Evolutionary conservation across 768 basidiomycete genomes (phyloP), one percentile per base, ranked within the genome.

Genomic region (Lanmaoa pseudosensibilis): DNA sequence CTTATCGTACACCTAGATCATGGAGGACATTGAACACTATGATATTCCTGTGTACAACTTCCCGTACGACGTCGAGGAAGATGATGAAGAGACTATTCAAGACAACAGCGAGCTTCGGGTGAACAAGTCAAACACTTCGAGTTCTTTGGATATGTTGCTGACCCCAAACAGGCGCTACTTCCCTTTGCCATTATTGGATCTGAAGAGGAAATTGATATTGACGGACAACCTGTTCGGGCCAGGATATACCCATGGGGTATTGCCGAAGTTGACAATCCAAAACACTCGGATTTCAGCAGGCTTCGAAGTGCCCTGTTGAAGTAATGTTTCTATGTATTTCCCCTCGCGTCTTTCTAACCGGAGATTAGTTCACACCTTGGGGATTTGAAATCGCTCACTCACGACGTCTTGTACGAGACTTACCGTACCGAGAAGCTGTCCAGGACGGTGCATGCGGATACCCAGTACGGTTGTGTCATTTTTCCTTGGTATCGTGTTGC

Each of bases 1-100:
- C 55, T 62, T 11, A 63, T n/a, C 15, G 5, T 21, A 10, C 45
- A 3, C 36, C 1, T 62, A 97, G 94, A 87, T 99, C 67, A 99
- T 98, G 96, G 96, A 99, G 74, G 97, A 99, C 70, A 99, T 99
- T 64, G 96, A 98, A 67, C 84, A 98, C 78, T 98, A 98, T 68
- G 88, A 90, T 62, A 98, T 99, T 64, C 97, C 97, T 5, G 89
- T 98, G 39, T 98, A 98, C 81, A 98, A 98, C 78, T 99, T 99
- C 82, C 97, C 97, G 0, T 99, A 98, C 71, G 97, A 98, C 64
- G 88, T 96, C 8, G 97, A 99, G 73, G 97, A 99, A 73, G 97
- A 99, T 69, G 97, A 99, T 69, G 95, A 98, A 68, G 97, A 98
- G 67, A 99, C 97, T 4, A 92, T 99, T 57, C 87, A 89, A 66